Base-by-base conservation (phyloP, 1,284 basidiomycete genomes). In the Meripilus lineatus region DNA sequence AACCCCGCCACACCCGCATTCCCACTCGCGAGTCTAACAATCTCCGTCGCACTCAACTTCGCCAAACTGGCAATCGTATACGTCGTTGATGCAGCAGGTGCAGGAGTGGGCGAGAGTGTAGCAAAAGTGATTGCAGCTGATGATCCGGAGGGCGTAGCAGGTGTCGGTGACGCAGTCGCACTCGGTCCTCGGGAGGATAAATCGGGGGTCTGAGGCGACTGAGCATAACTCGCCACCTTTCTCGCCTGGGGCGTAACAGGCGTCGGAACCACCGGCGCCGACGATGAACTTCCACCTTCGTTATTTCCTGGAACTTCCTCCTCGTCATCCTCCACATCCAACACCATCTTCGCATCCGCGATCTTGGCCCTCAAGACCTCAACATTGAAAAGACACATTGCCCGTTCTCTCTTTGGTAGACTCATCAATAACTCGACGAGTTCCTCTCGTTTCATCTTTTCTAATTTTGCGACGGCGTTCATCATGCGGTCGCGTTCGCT, bases 311-410 rank as follows among this genome's bases (percentile, higher is more conserved):
- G 47, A 36, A 61, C 47, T 39, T 70, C 69, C 8, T 72, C 76
- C 7, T 76, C 78, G 14, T 67, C 75, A 20, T 81, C 83, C 18
- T 79, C 78, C 42, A 79, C 84, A 32, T 89, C 85, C 42, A 91
- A 65, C 14, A 94, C 85, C 54, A 79, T 71, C 66, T 83, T 86
- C 7, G 92, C 92, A 54, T 92, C 91, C 1, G 76, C 77, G 11
- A 94, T 71, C 65, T 94, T 94, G 18, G 70, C 71, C 42, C 80
- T 75, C 25, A 94, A 71, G 30, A 89, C 76, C 52, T 93, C 89
- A 7, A 74, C 71, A 54, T 92, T 94, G 73, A 94, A 94, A 33
- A 94, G 70, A 63, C 89, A 92, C 77, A 94, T 75, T 0, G 89
- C 90, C 3, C 90, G 79, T 53, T 95, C 92, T 52, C 88, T 81